Conservation (phyloP, 2,329 filamentous ascomycete species). For the Paecilomyces formosus region DNA sequence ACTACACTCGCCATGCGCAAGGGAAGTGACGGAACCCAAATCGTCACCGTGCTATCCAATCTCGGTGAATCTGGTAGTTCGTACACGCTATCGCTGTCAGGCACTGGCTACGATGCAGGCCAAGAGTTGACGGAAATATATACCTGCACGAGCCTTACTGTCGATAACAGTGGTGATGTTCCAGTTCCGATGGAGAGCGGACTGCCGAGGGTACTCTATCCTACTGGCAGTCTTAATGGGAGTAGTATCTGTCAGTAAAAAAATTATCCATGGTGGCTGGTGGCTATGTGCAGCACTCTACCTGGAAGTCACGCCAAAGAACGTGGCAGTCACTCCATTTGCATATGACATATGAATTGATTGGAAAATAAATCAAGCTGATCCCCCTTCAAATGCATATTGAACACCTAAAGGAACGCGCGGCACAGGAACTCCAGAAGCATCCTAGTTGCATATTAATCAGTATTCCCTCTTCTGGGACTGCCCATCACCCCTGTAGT, state of each 20-base stretch:
- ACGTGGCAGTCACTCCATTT: no score
- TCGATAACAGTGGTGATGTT: constrained; percentile 38
- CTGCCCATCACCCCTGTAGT: background rate
- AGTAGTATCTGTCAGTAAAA: background rate
- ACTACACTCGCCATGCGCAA: constrained; percentile 39
- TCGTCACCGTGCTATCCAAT: constrained; percentile 36
- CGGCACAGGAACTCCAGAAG: no score
- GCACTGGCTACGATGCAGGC: constrained; percentile 18
- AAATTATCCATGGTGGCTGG: background rate
- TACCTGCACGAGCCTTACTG: constrained; percentile 36
- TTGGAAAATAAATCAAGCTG: no score
- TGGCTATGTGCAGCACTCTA: no score
- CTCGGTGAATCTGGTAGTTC: constrained; percentile 25
- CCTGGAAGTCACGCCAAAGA: background rate
- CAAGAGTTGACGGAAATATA: constrained; percentile 18
- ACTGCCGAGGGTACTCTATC: constrained; percentile 31
- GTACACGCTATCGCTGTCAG: constrained; percentile 17
- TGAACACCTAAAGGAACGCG: no score
- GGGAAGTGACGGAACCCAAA: constrained; percentile 32
- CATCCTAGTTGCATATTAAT: no score
- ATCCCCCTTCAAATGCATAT: no score
- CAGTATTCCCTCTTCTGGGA: no score
- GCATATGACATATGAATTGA: no score
- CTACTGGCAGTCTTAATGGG: background rate
- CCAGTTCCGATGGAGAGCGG: constrained; percentile 37